Evolutionary conservation across 495 filamentous ascomycete species (phyloP), one percentile per base, ranked within the genome.

Genomic region (Aspergillus wentii): DNA sequence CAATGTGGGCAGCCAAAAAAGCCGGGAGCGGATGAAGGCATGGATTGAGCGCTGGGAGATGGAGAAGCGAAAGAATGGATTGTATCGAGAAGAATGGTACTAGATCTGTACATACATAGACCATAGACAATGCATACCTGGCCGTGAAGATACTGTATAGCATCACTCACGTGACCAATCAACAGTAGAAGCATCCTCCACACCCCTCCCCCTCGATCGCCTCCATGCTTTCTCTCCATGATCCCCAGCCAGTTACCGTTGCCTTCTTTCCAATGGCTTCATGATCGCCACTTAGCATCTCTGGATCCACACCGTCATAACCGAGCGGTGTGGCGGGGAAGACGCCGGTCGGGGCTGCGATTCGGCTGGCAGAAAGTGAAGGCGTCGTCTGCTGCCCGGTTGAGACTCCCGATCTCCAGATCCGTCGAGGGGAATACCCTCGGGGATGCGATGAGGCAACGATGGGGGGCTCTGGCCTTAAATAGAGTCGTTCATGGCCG

Each of bases 31-130:
- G 58, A 98, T 98, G 92, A 94, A 86, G 72, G 72, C 52, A 8
- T 98, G 92, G 92, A 76, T 84, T 38, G 88, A 96, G 50, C 71
- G 78, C 54, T 97, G 92, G 92, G 65, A 85, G 40, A 68, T 59
- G n/a, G 88, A 96, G 65, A 80, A 86, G 71, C 77, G 79, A 68
- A 87, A 79, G 63, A 83, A 78, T 36, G 91, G 90, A 17, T 42
- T 88, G 36, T 86, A 87, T 30, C 68, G 52, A 38, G 61, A 55
- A 17, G 55, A 39, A 9, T 13, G 15, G 4, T 51, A 35, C 36
- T 45, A 41, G 27, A 34, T 33, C 2, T 17, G 31, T 33, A 29
- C 26, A 29, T 29, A 29, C n/a, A n/a, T n/a, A n/a, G n/a, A n/a
- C n/a, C n/a, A n/a, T n/a, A n/a, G n/a, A n/a, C n/a, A n/a, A n/a